phyloP scores from a whole-genome alignment of 768 basidiomycete species.

The Dentipellis sp. region DNA sequence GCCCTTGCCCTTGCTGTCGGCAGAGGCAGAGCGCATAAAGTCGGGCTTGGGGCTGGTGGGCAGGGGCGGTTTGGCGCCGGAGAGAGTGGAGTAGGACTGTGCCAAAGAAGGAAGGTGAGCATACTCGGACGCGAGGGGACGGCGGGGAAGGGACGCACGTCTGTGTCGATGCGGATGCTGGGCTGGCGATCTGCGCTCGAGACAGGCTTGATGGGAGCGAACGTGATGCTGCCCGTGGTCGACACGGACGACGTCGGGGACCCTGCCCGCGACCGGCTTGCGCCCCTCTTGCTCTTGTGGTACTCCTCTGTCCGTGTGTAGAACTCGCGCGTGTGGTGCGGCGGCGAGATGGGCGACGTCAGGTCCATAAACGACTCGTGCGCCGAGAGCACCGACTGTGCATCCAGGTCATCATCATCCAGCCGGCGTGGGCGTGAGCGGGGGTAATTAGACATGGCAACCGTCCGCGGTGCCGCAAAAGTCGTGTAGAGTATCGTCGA shows the following conservation, averaged over 20 bases:
- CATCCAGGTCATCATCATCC: slow-evolving; percentile 2
- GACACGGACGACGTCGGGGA: too few species aligned
- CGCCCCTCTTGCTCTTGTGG: too few species aligned
- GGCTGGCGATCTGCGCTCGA: too few species aligned
- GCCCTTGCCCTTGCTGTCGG: slow-evolving; percentile 2
- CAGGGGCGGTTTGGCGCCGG: slow-evolving; percentile 24
- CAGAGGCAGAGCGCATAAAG: slow-evolving; percentile 22
- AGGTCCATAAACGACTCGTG: slow-evolving; percentile 41
- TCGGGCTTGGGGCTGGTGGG: slow-evolving; percentile 38
- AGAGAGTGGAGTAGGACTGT: background rate
- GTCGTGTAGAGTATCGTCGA: slow-evolving; percentile 4
- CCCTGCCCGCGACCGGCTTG: too few species aligned
- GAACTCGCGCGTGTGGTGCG: background rate
- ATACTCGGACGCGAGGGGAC: too few species aligned
- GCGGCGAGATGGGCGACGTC: slow-evolving; percentile 22
- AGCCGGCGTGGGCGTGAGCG: too few species aligned
- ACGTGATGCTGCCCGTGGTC: too few species aligned
- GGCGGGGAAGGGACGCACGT: too few species aligned
- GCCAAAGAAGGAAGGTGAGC: background rate
- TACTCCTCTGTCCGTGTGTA: background rate
- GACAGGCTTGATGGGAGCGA: too few species aligned
- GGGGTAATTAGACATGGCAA: too few species aligned
- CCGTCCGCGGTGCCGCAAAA: too few species aligned
- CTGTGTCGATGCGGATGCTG: too few species aligned
- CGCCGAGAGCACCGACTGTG: background rate